These are phyloP conservation scores for Fusarium domesticum DNA, from an alignment of 2,329 filamentous ascomycete genomes.

Conservation along the genomic window DNA sequence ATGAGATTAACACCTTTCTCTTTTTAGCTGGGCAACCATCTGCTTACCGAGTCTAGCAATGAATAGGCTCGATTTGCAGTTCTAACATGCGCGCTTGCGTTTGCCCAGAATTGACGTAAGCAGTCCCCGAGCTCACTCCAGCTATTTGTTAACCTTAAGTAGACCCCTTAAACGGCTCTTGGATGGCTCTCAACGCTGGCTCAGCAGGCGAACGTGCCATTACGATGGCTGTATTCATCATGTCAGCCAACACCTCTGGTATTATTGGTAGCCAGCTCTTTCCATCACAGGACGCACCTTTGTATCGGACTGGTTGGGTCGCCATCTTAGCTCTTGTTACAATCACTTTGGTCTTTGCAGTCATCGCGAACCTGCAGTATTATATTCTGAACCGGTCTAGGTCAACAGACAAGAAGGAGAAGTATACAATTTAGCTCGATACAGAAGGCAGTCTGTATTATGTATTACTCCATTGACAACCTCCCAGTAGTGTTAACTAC, in stretches of 20 bases:
- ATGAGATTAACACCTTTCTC: no score
- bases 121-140: background rate
- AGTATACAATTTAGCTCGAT: background rate
- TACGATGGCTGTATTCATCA: background rate
- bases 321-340: background rate
- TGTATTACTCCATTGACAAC: background rate
- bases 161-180: slow-evolving; percentile 26
- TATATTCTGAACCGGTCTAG: background rate
- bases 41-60: no score
- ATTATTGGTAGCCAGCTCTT: background rate
- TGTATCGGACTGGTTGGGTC: background rate
- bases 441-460: background rate
- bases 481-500: background rate
- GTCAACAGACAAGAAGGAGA: background rate
- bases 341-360: background rate
- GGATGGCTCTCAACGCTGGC: slow-evolving; percentile 29
- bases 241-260: background rate
- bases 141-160: background rate
- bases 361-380: background rate
- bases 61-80: no score
- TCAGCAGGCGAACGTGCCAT: background rate
- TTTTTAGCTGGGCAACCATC: no score
- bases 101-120: slow-evolving; percentile 33
- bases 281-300: background rate
- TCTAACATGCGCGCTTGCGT: no score